Evolutionary conservation across 176 grass and related monocot species (phyloP).

Genomic region (Ensete ventricosum): DNA sequence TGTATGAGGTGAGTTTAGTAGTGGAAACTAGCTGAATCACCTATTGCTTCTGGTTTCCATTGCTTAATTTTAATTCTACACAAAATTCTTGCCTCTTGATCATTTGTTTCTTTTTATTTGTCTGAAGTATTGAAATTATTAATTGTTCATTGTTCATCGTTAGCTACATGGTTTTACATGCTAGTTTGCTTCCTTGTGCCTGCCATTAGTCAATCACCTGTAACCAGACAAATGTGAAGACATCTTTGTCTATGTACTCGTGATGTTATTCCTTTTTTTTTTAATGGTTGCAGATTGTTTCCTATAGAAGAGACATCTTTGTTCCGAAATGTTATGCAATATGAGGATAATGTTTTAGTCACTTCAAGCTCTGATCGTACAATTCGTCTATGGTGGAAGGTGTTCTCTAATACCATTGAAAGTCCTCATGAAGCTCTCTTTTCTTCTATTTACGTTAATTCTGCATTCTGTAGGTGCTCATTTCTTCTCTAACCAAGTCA

Average conservation of each 20-base stretch:
- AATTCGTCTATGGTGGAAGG: slow-evolving; percentile 82
- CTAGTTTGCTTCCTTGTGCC: not conserved
- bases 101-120: not conserved
- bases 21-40: not conserved
- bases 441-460: not conserved
- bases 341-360: slow-evolving; percentile 53
- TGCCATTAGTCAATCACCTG: too few species aligned
- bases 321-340: slow-evolving; percentile 45
- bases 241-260: not conserved
- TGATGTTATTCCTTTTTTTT: slow-evolving; percentile 3
- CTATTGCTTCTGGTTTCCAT: not conserved
- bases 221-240: too few species aligned
- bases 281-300: slow-evolving; percentile 47
- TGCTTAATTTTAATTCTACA: not conserved
- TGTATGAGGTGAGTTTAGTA: slow-evolving; percentile 52
- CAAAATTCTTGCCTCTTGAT: not conserved
- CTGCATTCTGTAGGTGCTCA: not conserved
- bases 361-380: slow-evolving; percentile 90
- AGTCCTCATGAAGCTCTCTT: not conserved
- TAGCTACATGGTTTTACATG: not conserved
- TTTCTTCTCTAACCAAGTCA: not conserved
- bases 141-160: not conserved
- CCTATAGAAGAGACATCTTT: slow-evolving; percentile 56
- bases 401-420: slow-evolving; percentile 10
- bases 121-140: not conserved